phyloP scores from a whole-genome alignment of 257 asterid species.

The Salvia miltiorrhiza region DNA sequence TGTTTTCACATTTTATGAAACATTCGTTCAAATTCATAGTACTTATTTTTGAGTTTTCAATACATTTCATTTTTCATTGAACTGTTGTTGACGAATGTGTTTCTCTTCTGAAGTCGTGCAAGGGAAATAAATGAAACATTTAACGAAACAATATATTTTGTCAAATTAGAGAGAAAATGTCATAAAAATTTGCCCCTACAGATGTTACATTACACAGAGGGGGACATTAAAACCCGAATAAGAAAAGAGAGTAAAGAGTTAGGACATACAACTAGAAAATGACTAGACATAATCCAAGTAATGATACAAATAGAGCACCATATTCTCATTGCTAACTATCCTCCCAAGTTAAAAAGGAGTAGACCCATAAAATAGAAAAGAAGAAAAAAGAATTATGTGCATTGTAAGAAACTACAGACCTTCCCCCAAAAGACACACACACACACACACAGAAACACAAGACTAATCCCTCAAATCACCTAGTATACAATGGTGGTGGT shows the following conservation, averaged over 20 bases:
- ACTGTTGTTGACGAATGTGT: no score
- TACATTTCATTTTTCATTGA: no score
- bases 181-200: background rate
- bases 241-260: background rate
- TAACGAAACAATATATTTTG: background rate
- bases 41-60: no score
- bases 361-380: background rate
- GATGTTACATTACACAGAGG: background rate
- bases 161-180: background rate
- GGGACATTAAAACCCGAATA: background rate
- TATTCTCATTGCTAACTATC: background rate
- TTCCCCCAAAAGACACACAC: background rate
- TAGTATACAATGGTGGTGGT: background rate
- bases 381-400: slow-evolving; percentile 8
- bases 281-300: background rate
- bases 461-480: background rate
- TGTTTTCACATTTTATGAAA: no score
- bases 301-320: background rate
- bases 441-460: background rate
- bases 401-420: background rate
- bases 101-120: no score
- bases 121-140: background rate
- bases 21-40: no score
- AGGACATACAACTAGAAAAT: background rate
- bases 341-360: background rate